A percentile compares a stretch with the other conserved stretches of the same genome.
Evolutionary conservation across 2,329 filamentous ascomycete species (phyloP).

Genomic region (Teratosphaeria destructans): DNA sequence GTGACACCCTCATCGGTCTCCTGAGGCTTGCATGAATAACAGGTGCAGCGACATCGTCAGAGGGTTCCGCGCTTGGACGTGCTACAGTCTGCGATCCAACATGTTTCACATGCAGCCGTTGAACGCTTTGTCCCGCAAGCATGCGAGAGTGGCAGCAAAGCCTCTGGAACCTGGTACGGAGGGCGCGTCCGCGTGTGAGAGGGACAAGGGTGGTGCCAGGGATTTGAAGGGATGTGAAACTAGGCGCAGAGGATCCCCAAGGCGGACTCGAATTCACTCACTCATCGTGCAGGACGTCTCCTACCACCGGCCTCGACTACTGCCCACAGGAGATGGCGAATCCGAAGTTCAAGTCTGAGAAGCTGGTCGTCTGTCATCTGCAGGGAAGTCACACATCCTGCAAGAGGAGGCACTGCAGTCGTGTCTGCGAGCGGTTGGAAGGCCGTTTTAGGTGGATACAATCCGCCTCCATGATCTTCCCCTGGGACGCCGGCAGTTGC

Average conservation of each 20-base stretch:
- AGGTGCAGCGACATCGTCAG: not conserved
- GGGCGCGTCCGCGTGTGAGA: not conserved
- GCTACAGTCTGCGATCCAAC: not conserved
- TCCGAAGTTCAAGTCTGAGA: too few species aligned
- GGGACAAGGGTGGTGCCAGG: not conserved
- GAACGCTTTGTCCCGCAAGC: not conserved
- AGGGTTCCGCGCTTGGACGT: not conserved
- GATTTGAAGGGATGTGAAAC: not conserved
- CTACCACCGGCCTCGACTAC: too few species aligned
- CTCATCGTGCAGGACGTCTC: not conserved
- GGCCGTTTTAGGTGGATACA: not conserved
- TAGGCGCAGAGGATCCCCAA: not conserved
- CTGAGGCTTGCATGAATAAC: not conserved
- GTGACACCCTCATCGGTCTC: not conserved
- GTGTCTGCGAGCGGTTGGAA: not conserved
- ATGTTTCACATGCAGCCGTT: not conserved
- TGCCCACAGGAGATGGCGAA: too few species aligned
- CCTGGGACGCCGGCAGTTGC: not conserved
- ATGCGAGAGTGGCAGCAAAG: not conserved
- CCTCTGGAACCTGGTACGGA: not conserved
- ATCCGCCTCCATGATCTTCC: not conserved
- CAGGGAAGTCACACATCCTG: too few species aligned
- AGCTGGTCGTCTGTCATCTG: too few species aligned
- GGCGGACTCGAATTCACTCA: not conserved
- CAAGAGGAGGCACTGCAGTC: not conserved